Conservation (phyloP, 2,329 filamentous ascomycete genomes). For the Xylariales sp. region DNA sequence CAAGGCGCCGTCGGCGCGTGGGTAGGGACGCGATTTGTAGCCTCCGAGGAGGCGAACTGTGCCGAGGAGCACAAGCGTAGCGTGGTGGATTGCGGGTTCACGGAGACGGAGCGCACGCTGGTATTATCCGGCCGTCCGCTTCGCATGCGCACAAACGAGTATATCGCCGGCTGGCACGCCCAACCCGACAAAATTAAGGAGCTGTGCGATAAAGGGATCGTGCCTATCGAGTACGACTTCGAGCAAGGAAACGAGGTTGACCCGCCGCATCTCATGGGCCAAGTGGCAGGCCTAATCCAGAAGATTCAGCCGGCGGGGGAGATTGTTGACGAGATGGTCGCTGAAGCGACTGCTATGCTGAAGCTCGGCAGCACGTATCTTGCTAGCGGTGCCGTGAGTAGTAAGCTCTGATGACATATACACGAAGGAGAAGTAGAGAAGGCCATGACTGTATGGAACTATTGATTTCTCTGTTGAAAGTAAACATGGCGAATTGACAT, state of each 20-base stretch:
- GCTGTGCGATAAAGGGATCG: slow-evolving; percentile 79
- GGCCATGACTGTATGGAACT: neutral
- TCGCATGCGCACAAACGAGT: slow-evolving; percentile 84
- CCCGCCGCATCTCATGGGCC: slow-evolving; percentile 90
- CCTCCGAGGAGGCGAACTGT: slow-evolving; percentile 82
- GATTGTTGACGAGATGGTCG: slow-evolving; percentile 93
- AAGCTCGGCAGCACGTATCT: slow-evolving; percentile 72
- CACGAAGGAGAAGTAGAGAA: neutral
- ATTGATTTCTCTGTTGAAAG: neutral
- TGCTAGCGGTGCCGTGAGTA: slow-evolving; percentile 48
- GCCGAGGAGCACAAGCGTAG: slow-evolving; percentile 84
- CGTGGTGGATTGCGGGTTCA: slow-evolving; percentile 81
- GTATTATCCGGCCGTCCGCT: slow-evolving; percentile 86
- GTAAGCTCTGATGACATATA: slow-evolving; percentile 53
- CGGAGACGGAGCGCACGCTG: slow-evolving; percentile 84
- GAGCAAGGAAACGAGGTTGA: slow-evolving; percentile 86
- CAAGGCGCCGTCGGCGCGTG: slow-evolving; percentile 90
- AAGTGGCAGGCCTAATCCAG: slow-evolving; percentile 83
- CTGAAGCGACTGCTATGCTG: slow-evolving; percentile 76
- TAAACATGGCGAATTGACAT: neutral
- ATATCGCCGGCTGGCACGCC: slow-evolving; percentile 83
- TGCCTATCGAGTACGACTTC: slow-evolving; percentile 85
- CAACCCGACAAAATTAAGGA: slow-evolving; percentile 78
- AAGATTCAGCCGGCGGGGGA: slow-evolving; percentile 82
- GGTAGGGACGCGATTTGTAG: slow-evolving; percentile 95